Evolutionary conservation across 805 yeast genomes (phyloP), one percentile per base, ranked within the genome.

Genomic region (Barnettozyma siamensis): DNA sequence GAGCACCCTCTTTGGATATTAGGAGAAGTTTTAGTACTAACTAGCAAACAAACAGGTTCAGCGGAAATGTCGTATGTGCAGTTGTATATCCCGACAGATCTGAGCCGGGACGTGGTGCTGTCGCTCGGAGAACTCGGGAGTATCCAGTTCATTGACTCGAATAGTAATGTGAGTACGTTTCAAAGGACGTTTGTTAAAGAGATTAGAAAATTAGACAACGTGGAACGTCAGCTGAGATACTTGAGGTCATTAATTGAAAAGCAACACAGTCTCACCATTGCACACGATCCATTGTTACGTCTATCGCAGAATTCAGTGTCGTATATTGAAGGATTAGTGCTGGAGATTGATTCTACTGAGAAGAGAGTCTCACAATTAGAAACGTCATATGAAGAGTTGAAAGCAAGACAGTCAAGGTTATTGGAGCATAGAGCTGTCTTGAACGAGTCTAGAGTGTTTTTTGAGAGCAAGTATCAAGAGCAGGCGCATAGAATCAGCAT

Each of bases 1-100:
- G n/a, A n/a, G n/a, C n/a, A n/a, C n/a, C n/a, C n/a, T n/a, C n/a
- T n/a, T n/a, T n/a, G n/a, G n/a, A n/a, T n/a, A n/a, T n/a, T n/a
- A n/a, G n/a, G n/a, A 21, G 19, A 5, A 21, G 15, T 10, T 15
- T n/a, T n/a, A n/a, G 13, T 27, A 27, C 29, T 27, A 21, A 21
- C 24, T 21, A 9, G 24, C 9, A 7, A 4, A 4, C 11, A 19
- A 17, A 3, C 20, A 57, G 61, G 96, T 72, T 89, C 98, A 43
- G 98, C 98, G 82, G 95, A 86, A 57, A 94, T 93, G 98, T 78
- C 95, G 37, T 75, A 89, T 54, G 84, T 91, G 40, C 96, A 93
- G 68, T 71, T 93, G 52, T 91, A 87, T 62, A 78, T 93, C 45
- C 91, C 98, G 8, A 80, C 86, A 21, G 99, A 93, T 64, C 81